Evolutionary conservation across 345 rosid species (phyloP).

Genomic region (Rubroshorea leprosula): DNA sequence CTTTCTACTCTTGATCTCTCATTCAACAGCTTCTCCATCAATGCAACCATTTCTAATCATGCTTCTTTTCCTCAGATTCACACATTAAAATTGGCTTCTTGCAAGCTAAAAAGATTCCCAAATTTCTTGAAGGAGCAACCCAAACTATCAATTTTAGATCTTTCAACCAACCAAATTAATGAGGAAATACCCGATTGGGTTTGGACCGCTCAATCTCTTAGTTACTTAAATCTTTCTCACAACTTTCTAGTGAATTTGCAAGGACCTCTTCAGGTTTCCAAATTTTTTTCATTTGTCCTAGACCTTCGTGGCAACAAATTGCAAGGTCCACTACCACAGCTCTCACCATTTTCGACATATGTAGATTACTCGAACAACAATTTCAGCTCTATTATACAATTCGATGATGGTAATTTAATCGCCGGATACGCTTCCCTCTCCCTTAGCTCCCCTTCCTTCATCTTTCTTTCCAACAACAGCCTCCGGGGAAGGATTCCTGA

Average conservation of each 20-base stretch:
- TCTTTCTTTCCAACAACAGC: neutral
- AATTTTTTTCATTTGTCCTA: too few relatives aligned
- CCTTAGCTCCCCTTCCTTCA: neutral
- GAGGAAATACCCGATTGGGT: slow-evolving; percentile 44
- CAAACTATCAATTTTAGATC: slow-evolving; percentile 18
- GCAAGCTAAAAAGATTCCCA: slow-evolving; percentile 31
- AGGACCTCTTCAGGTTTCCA: too few relatives aligned
- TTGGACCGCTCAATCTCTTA: neutral
- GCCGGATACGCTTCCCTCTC: too few relatives aligned
- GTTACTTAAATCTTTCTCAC: slow-evolving; percentile 12
- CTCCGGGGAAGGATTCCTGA: neutral
- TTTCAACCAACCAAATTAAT: slow-evolving; percentile 35
- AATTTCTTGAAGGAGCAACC: slow-evolving; percentile 23
- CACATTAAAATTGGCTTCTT: slow-evolving; percentile 36
- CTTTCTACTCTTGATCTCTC: slow-evolving; percentile 36
- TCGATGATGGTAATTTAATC: neutral
- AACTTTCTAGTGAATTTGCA: slow-evolving; percentile 5
- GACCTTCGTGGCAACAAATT: neutral
- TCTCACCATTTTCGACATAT: neutral
- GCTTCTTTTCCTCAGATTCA: slow-evolving; percentile 5
- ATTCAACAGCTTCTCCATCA: slow-evolving; percentile 25
- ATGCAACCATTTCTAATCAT: neutral
- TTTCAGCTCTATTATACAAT: neutral
- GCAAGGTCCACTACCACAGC: neutral
- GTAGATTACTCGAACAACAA: neutral